These are phyloP conservation scores for Eutrema heterophyllum DNA, from an alignment of 345 rosid genomes.

Conservation along the genomic window DNA sequence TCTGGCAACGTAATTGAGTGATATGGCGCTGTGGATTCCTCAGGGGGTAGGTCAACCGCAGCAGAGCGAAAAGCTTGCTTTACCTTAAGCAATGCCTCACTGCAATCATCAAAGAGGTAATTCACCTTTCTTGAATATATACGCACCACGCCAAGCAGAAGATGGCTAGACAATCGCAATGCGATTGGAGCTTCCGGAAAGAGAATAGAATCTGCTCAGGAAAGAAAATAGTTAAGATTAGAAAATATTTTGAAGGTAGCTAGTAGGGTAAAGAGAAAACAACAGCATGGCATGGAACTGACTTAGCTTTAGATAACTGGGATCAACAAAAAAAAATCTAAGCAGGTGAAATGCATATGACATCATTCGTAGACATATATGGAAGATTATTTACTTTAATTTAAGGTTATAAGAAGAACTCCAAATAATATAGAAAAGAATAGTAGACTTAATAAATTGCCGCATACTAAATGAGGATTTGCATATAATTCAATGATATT, in stretches of 20 bases:
- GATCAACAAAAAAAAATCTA: neutral
- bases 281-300: neutral
- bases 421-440: neutral
- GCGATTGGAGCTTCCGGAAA: conserved; percentile 99
- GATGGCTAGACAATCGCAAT: conserved; percentile 91
- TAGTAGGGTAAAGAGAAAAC: neutral
- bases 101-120: conserved; percentile 99
- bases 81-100: conserved; percentile 95
- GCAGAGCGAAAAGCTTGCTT: conserved; percentile 99
- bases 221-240: conserved; percentile 6
- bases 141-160: conserved; percentile 98
- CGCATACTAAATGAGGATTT: neutral
- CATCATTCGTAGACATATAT: neutral
- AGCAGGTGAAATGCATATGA: neutral
- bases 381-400: neutral
- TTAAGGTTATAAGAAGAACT: neutral
- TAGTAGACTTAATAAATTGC: neutral
- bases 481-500: neutral
- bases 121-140: conserved; percentile 95
- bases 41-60: conserved; percentile 97
- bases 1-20: conserved; percentile 98
- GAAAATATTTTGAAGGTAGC: neutral
- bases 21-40: conserved; percentile 97
- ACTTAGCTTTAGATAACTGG: neutral
- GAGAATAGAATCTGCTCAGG: conserved; percentile 82